phyloP scores from a whole-genome alignment of 116 monocot species.

The Trichopus zeylanicus region DNA sequence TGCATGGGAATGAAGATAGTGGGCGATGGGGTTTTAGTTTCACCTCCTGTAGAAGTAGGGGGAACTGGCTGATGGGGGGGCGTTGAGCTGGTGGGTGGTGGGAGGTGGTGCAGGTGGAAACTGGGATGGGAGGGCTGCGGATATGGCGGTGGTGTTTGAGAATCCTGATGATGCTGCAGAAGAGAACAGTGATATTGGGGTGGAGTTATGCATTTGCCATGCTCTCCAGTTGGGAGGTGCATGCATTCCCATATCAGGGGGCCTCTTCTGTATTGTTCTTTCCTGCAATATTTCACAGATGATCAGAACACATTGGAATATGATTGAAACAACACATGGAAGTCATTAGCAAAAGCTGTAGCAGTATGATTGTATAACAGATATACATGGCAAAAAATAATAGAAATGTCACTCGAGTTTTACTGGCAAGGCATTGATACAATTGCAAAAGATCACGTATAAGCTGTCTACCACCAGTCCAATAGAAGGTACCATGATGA shows the following conservation, averaged over 20 bases:
- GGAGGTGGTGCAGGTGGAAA: neutral
- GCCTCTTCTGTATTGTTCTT: conserved; percentile 31
- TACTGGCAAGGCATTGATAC: neutral
- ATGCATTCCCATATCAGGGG: conserved; percentile 8
- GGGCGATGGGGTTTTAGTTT: neutral
- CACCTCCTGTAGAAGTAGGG: neutral
- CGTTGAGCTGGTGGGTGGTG: too few species aligned
- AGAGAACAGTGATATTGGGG: conserved; percentile 20
- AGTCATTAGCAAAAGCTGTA: too few species aligned
- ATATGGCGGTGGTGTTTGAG: neutral
- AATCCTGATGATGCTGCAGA: conserved; percentile 5
- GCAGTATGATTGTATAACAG: neutral
- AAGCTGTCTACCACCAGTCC: neutral
- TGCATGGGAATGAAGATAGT: too few species aligned
- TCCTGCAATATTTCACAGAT: conserved; percentile 27
- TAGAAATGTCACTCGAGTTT: too few species aligned
- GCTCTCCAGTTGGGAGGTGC: conserved; percentile 30
- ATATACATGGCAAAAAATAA: neutral
- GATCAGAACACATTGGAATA: neutral
- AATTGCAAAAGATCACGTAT: neutral
- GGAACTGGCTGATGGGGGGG: too few species aligned
- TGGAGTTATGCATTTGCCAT: conserved; percentile 38
- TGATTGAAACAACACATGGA: neutral
- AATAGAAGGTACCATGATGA: too few species aligned
- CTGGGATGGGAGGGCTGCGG: neutral